Percentiles rank a stretch among this genome's conserved stretches.
Evolutionary conservation across 2,329 filamentous ascomycete species (phyloP).

Genomic region (Claviceps purpurea): DNA sequence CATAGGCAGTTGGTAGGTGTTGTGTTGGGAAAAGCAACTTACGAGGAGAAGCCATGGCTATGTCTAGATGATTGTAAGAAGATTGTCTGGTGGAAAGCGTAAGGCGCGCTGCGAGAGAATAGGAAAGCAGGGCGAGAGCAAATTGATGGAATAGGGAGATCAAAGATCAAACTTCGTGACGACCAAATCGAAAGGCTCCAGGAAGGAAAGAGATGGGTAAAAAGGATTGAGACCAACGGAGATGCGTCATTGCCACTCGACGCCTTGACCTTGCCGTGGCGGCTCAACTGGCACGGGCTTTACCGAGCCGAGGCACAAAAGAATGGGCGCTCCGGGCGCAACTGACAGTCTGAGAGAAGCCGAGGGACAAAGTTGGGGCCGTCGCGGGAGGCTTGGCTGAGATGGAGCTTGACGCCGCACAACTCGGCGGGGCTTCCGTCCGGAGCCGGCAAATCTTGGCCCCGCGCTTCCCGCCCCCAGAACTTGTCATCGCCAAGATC

Average conservation of each 20-base stretch:
- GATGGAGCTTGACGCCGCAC: too few relatives aligned
- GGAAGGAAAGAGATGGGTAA: too few relatives aligned
- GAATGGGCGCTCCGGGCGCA: neutral
- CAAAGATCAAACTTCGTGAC: too few relatives aligned
- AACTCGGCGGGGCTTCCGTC: too few relatives aligned
- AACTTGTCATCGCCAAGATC: too few relatives aligned
- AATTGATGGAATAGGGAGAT: too few relatives aligned
- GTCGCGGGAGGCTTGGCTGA: neutral
- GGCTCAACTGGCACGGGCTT: too few relatives aligned
- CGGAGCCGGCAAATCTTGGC: slow-evolving; percentile 7
- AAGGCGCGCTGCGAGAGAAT: neutral
- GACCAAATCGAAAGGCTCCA: too few relatives aligned
- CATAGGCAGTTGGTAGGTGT: neutral
- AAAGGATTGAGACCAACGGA: too few relatives aligned
- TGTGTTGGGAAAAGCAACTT: slow-evolving; percentile 2
- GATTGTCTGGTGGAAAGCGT: neutral
- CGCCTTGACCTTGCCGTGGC: too few relatives aligned
- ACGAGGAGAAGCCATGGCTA: slow-evolving; percentile 9
- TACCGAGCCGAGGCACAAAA: slow-evolving; percentile 3
- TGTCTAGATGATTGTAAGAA: neutral
- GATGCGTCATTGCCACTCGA: too few relatives aligned
- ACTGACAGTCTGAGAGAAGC: neutral
- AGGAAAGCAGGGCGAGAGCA: neutral
- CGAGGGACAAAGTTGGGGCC: neutral
- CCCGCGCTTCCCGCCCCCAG: neutral